phyloP scores from a whole-genome alignment of 345 rosid genomes.

The Bretschneidera sinensis region DNA sequence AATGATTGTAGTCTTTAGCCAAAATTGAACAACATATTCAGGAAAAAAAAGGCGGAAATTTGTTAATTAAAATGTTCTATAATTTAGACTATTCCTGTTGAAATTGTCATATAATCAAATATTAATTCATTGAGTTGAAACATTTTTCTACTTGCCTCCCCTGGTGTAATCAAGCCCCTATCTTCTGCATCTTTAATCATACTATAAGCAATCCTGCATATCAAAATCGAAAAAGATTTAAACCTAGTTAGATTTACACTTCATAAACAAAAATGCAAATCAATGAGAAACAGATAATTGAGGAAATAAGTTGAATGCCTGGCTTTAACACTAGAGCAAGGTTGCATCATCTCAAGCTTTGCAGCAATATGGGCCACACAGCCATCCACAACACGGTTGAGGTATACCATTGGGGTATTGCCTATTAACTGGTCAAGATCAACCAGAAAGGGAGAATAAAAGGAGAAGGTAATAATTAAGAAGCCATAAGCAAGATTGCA shows the following conservation, averaged over 20 bases:
- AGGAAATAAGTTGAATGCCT: constrained; percentile 16
- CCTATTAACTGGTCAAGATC: constrained; percentile 44
- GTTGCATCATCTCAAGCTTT: constrained; percentile 64
- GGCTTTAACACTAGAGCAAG: constrained; percentile 51
- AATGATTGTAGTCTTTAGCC: constrained; percentile 37
- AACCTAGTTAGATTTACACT: too few relatives aligned
- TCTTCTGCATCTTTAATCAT: constrained; percentile 81
- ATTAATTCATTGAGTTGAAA: too few relatives aligned
- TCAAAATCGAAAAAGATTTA: background rate
- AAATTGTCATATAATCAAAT: too few relatives aligned
- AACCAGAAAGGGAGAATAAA: background rate
- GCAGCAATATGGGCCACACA: constrained; percentile 62
- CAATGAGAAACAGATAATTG: background rate
- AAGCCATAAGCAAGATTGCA: too few relatives aligned
- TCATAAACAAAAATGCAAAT: too few relatives aligned
- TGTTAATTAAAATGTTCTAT: constrained; percentile 1
- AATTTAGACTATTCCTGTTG: background rate
- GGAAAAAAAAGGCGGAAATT: background rate
- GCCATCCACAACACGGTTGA: constrained; percentile 51
- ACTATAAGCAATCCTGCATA: constrained; percentile 39
- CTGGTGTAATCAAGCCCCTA: constrained; percentile 54
- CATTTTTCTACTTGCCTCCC: constrained; percentile 51
- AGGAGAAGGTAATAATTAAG: too few relatives aligned
- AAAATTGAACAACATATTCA: constrained; percentile 12
- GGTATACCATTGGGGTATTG: constrained; percentile 60